Conservation (phyloP, 2,329 filamentous ascomycete species). For the Aspergillus tanneri region DNA sequence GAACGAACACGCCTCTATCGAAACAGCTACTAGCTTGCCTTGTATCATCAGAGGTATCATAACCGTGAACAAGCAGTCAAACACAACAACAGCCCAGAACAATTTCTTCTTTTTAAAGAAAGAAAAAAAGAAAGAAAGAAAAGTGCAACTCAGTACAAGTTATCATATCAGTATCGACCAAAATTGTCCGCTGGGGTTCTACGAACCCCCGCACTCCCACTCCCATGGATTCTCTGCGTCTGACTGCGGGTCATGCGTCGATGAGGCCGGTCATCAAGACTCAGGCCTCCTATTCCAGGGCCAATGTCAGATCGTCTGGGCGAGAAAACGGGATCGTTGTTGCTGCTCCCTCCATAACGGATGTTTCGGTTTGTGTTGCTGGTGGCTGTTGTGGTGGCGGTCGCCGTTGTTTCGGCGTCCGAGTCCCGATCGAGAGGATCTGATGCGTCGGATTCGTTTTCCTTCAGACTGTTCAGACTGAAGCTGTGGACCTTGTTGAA, state of each 20-base stretch:
- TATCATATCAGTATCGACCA: neutral
- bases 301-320: constrained; percentile 34
- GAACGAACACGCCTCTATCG: no score
- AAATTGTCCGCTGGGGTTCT: neutral
- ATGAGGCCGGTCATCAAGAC: constrained; percentile 34
- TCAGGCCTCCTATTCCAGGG: constrained; percentile 33
- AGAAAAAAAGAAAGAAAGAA: neutral
- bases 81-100: neutral
- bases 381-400: constrained; percentile 32
- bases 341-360: constrained; percentile 31
- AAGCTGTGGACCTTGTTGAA: constrained; percentile 31
- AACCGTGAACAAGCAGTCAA: neutral
- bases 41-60: no score
- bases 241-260: constrained; percentile 40
- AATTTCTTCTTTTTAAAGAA: no score
- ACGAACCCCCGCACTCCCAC: no score
- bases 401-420: constrained; percentile 38
- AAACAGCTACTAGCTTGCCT: no score
- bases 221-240: constrained; percentile 26
- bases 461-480: constrained; percentile 32
- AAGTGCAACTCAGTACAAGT: neutral
- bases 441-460: constrained; percentile 32
- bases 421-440: constrained; percentile 36
- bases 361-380: constrained; percentile 38
- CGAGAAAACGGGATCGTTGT: constrained; percentile 28